Base-by-base conservation (phyloP, 2,329 filamentous ascomycete genomes). In the Venturia effusa region DNA sequence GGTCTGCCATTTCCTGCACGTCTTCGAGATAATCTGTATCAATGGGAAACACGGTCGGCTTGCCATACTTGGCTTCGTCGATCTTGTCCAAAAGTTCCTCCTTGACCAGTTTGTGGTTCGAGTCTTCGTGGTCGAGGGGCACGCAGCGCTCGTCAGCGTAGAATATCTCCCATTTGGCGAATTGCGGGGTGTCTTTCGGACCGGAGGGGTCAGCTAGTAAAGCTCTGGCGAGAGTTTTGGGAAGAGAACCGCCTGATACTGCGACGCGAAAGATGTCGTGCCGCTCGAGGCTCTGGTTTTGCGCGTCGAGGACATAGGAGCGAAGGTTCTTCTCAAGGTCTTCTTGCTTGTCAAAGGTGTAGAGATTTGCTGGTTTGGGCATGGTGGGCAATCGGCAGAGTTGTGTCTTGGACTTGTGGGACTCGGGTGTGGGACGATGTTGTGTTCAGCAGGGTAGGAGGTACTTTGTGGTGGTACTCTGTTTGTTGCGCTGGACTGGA, bases 81-180 rank as follows among this genome's bases (percentile, higher is more conserved):
- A 97, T 89, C 79, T 95, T 93, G 79, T 92, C 88, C 67, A 99
- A 81, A 61, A 97, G 82, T 78, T 97, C 92, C 59, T 85, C 80
- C 80, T 96, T 94, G 69, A 97, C 79, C 55, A 97, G 85, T 66
- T 81, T 85, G 78, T 97, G 96, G 80, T 97, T 99, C 80, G 92
- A 96, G 79, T 99, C 93, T 68, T 85, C 83, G 78, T 97, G 88
- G 75, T 94, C 87, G 69, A 97, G 87, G 27, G 94, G 89, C 62
- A 97, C 94, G 70, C 90, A 90, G 72, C 94, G 90, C 82, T 99
- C 94, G 74, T 99, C 94, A 73, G 93, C 93, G 77, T 97, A 97
- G 83, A 97, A 99, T 73, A 99, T 90, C 72, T 97, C 90, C 94
- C 94, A 99, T 76, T 90, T 91, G 74, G 83, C 80, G 77, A 95